Evolutionary conservation across 352 stramenopile genomes (phyloP).

Genomic region (Globisporangium spinosum): DNA sequence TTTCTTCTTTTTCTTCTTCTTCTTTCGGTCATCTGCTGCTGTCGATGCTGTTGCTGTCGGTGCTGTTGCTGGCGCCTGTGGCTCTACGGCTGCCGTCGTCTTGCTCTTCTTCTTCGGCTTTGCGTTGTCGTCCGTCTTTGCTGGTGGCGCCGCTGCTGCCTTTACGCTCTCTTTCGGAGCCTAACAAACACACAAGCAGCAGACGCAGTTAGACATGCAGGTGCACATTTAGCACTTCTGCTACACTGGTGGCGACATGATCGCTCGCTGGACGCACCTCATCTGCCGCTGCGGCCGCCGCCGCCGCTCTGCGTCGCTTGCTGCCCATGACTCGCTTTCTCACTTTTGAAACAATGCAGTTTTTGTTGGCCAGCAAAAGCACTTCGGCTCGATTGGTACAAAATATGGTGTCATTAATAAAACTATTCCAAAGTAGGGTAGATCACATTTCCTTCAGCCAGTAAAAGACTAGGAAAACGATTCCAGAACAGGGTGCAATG

Average conservation of each 20-base stretch:
- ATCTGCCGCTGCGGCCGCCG: background rate
- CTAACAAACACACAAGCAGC: background rate
- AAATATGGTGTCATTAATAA: slow-evolving; percentile 4
- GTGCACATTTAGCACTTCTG: background rate
- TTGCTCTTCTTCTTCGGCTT: slow-evolving; percentile 17
- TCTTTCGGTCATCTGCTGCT: slow-evolving; percentile 20
- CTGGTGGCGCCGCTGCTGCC: background rate
- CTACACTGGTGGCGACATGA: background rate
- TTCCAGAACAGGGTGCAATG: slow-evolving; percentile 3
- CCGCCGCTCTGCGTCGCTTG: slow-evolving; percentile 20
- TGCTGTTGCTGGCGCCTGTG: background rate
- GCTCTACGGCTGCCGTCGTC: background rate
- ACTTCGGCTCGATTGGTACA: background rate
- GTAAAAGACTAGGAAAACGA: no score
- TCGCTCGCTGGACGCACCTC: slow-evolving; percentile 12
- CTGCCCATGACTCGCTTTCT: slow-evolving; percentile 17
- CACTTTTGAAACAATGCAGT: background rate
- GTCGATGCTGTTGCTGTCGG: background rate
- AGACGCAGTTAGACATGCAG: background rate
- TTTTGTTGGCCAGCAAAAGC: slow-evolving; percentile 14
- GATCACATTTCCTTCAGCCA: no score
- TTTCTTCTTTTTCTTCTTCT: slow-evolving; percentile 65
- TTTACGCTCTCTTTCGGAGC: background rate
- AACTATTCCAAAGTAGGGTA: background rate
- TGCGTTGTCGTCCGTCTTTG: background rate